Evolutionary conservation across 2,329 filamentous ascomycete genomes (phyloP).

Genomic region (Sclerotinia trifoliorum): DNA sequence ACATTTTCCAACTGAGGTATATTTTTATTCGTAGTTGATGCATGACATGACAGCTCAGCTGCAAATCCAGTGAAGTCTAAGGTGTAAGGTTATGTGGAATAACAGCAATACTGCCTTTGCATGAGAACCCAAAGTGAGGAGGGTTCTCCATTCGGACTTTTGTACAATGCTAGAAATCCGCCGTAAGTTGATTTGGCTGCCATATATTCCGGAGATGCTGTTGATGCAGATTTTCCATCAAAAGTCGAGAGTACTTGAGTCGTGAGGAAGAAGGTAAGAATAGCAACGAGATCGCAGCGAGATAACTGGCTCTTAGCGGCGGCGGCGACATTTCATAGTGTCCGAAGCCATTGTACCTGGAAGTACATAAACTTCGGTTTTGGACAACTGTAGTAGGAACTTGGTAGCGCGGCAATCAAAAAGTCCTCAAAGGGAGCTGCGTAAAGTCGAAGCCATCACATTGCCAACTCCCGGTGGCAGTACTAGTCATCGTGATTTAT

Average conservation of each 20-base stretch:
- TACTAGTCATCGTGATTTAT: neutral
- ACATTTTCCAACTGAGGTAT: neutral
- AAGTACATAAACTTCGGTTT: neutral
- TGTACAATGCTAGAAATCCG: too few species aligned
- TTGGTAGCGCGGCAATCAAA: neutral
- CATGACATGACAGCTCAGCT: constrained; percentile 18
- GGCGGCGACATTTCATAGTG: neutral
- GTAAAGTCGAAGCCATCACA: too few species aligned
- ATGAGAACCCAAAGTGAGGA: too few species aligned
- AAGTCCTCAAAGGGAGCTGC: too few species aligned
- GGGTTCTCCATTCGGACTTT: too few species aligned
- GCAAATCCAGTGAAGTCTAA: neutral
- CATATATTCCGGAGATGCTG: neutral
- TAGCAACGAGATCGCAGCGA: neutral
- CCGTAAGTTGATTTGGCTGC: too few species aligned
- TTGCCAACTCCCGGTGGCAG: too few species aligned
- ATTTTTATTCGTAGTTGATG: constrained; percentile 1
- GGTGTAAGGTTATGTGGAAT: too few species aligned
- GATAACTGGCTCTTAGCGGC: neutral
- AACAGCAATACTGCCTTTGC: neutral
- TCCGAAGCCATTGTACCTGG: neutral
- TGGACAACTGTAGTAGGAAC: neutral
- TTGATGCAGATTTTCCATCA: neutral
- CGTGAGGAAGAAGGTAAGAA: neutral
- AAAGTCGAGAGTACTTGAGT: neutral